phyloP scores from a whole-genome alignment of 176 grass and related monocot species.

The Avena insularis region DNA sequence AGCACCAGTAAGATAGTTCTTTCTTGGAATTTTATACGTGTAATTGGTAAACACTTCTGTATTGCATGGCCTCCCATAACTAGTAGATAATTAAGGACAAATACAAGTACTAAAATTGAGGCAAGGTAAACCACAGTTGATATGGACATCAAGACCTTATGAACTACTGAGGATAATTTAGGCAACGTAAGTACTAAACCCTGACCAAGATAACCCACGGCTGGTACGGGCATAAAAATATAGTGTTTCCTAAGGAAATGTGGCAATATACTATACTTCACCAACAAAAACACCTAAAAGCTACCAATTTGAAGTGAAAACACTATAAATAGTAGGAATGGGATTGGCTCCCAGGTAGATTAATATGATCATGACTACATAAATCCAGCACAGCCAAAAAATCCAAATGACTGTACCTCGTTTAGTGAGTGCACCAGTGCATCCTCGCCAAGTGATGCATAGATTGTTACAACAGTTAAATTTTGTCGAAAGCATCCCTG shows the following conservation, averaged over 20 bases:
- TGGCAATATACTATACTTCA: neutral
- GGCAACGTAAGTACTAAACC: neutral
- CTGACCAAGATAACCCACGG: neutral
- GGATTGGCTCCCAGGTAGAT: neutral
- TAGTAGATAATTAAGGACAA: conserved; percentile 15
- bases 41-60: neutral
- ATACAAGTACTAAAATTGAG: neutral
- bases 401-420: conserved; percentile 56
- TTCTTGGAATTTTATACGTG: neutral
- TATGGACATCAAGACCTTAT: neutral
- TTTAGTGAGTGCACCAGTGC: conserved; percentile 91
- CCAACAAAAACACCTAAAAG: neutral
- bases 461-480: conserved; percentile 86
- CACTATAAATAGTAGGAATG: neutral
- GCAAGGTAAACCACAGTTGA: neutral
- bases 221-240: neutral
- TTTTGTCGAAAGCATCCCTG: conserved; percentile 89
- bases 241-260: neutral
- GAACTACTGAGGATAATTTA: conserved; percentile 23
- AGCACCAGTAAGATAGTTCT: neutral
- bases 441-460: conserved; percentile 94
- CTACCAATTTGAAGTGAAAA: neutral
- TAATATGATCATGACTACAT: conserved; percentile 5
- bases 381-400: neutral
- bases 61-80: neutral